Evolutionary conservation across 495 filamentous ascomycete genomes (phyloP), one percentile per base, ranked within the genome.

Genomic region (Cetradonia linearis): DNA sequence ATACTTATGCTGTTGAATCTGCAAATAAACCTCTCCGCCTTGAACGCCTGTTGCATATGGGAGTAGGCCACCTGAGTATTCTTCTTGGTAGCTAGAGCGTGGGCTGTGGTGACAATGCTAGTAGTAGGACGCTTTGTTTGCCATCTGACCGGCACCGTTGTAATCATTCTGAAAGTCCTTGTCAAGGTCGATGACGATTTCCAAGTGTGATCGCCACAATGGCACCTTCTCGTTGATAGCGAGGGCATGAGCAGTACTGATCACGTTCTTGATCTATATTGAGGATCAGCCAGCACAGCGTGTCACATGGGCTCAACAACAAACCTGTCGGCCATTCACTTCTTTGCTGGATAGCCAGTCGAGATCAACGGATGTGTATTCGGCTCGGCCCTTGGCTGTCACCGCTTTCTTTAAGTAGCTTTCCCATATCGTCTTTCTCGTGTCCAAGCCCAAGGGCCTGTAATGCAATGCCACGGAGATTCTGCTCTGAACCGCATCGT

Each of bases 401-500:
- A 23, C 20, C 9, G 30, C 18, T 18, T 52, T 62, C 42, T 62
- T 57, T 20, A 62, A 57, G 44, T 37, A 62, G 60, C 42, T 50
- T 49, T 49, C 7, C 50, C 54, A 62, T 55, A 61, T 61, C 27
- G 34, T 55, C 52, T 61, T 61, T 46, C 52, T 55, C 20, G 48
- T 61, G 13, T 42, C 20, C 20, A 44, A 33, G n/a, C 50, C 27
- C 23, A 61, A 52, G 37, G 36, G 52, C 23, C 40, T 23, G 48
- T 62, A 62, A 55, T 62, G 52, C n/a, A 62, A 47, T 27, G 34
- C 46, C n/a, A 64, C 34, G 11, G 11, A 52, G 59, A 62, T 53
- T 34, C 59, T 36, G 30, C 46, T 58, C 47, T 62, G 56, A 54
- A 63, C 33, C n/a, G 49, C 57, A 49, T 52, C 31, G 46, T 63